A percentile compares a stretch with the other conserved stretches of the same genome.
phyloP scores from a whole-genome alignment of 106 monocot species.

The Acanthochlamys bracteata region DNA sequence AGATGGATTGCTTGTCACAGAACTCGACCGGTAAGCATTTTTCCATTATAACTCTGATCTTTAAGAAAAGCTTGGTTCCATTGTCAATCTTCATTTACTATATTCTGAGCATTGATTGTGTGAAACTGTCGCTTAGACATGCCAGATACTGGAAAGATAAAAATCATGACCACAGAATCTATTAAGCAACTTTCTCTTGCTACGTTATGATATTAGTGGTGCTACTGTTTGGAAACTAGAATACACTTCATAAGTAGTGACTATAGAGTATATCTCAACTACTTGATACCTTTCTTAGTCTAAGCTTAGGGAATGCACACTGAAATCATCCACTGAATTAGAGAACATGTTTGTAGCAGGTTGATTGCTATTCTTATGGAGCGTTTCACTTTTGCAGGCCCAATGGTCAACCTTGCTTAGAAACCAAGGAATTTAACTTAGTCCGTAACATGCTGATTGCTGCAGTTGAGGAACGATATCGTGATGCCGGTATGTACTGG shows the following conservation, averaged over 20 bases:
- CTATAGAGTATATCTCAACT: too few relatives aligned
- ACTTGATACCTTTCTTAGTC: too few relatives aligned
- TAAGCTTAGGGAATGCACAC: too few relatives aligned
- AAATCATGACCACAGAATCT: too few relatives aligned
- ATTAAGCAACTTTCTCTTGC: too few relatives aligned
- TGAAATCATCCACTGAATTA: too few relatives aligned
- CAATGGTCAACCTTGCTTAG: slow-evolving; percentile 66
- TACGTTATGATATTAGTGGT: too few relatives aligned
- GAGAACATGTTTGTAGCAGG: neutral
- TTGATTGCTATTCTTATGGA: neutral
- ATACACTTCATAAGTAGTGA: too few relatives aligned
- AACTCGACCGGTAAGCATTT: slow-evolving; percentile 54
- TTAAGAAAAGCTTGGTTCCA: neutral
- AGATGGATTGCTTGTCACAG: slow-evolving; percentile 60
- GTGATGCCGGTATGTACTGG: slow-evolving; percentile 70
- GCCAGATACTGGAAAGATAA: too few relatives aligned
- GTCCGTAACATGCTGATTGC: slow-evolving; percentile 75
- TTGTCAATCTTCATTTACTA: neutral
- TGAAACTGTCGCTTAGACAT: too few relatives aligned
- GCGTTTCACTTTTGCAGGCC: slow-evolving; percentile 27
- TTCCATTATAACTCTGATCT: neutral
- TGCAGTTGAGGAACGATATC: slow-evolving; percentile 77
- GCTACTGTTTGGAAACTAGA: too few relatives aligned
- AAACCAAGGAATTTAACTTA: slow-evolving; percentile 60
- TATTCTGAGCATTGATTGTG: too few relatives aligned